Base-by-base conservation (phyloP, 2,329 filamentous ascomycete genomes). In the Fusarium globosum region DNA sequence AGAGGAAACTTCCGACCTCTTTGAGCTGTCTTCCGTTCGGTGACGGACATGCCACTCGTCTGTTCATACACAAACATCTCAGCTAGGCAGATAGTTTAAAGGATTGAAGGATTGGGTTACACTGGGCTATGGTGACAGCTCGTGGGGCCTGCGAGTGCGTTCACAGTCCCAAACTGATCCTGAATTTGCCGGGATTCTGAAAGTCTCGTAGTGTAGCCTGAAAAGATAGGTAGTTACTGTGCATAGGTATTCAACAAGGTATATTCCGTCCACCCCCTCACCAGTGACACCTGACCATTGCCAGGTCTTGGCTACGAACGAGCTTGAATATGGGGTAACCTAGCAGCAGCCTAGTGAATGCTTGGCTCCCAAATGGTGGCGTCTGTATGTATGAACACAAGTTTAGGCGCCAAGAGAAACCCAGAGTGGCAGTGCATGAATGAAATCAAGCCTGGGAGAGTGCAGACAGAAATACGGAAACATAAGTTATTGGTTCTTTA, bases 361-460 rank as follows among this genome's bases (percentile, higher is more conserved):
- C 76, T 76, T 76, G 68, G 74, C 74, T 76, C 23, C 63, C 61
- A 67, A 59, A 68, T 61, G 62, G 76, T 70, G 65, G 74, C 74
- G 69, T 51, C 49, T 55, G 21, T 26, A 56, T 68, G 65, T 26
- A 56, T 68, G 65, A 55, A 60, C 45, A 38, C 57, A 51, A 52
- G 61, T 57, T 58, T 36, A 41, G 46, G 53, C 52, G 66, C 67
- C 67, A 73, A 73, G 71, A 63, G 33, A 55, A 45, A 46, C 56
- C 36, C 38, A 41, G 56, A 69, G 57, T 66, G 71, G 70, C 66
- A 73, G 61, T 71, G 71, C 55, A 55, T 67, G 41, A 57, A 70
- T 18, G 36, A 30, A 61, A 61, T 42, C 36, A 63, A 45, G 43
- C 33, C 41, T 15, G 10, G 21, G 43, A 58, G 46, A 43, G 28